Percentiles rank a stretch among this genome's conserved stretches.
These are phyloP conservation scores for Microglena sp. DNA, from an alignment of 139 green algal species.

Conservation along the genomic window DNA sequence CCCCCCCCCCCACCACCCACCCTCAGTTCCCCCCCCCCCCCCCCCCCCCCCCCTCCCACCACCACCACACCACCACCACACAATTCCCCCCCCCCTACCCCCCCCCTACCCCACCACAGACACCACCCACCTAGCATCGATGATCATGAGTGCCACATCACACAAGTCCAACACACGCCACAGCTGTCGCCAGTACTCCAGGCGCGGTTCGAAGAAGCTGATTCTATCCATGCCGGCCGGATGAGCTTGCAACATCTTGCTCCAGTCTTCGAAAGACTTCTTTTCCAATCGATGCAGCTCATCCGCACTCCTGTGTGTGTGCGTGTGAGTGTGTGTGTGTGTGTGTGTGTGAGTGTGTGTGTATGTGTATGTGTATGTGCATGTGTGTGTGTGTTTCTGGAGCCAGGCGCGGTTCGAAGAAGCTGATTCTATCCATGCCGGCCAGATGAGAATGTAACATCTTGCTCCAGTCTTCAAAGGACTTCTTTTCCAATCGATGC, in stretches of 20 bases:
- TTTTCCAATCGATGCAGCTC: not conserved
- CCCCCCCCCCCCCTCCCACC: no score
- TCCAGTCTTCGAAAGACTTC: not conserved
- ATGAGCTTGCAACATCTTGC: not conserved
- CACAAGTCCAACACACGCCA: constrained; percentile 55
- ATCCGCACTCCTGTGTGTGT: not conserved
- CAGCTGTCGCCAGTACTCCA: constrained; percentile 62
- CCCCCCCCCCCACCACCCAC: no score
- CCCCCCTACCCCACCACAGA: no score
- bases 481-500: not conserved
- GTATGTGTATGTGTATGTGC: constrained; percentile 12
- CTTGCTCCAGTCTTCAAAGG: not conserved
- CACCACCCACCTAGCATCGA: no score
- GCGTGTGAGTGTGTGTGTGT: constrained; percentile 2
- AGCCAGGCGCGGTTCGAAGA: not conserved
- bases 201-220: constrained; percentile 43
- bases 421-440: not conserved
- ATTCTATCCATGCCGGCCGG: constrained; percentile 11
- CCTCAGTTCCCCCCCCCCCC: no score
- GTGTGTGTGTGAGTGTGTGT: constrained; percentile 9
- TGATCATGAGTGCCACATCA: constrained; percentile 42
- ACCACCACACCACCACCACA: no score
- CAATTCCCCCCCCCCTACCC: no score
- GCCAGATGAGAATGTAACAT: not conserved
- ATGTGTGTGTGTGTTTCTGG: not conserved